Evolutionary conservation across 106 monocot genomes (phyloP).

Genomic region (Xerophyta viscosa): DNA sequence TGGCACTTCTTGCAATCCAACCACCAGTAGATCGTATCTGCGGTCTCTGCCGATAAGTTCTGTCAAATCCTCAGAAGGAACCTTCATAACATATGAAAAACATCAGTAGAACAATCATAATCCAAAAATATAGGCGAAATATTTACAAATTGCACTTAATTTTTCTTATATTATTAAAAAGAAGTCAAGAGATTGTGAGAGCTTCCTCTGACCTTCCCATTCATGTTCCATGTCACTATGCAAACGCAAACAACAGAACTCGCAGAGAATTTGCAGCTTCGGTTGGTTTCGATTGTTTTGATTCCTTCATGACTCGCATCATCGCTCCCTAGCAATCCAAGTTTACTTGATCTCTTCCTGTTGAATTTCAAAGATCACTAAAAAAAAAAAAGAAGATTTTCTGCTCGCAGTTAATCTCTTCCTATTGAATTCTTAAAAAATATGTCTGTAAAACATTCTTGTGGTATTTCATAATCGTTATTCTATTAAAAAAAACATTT

Average conservation of each 20-base stretch:
- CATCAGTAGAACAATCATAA: neutral
- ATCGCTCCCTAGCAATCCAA: constrained; percentile 4
- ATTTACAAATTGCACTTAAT: too few relatives aligned
- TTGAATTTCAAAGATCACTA: too few relatives aligned
- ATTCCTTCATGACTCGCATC: constrained; percentile 27
- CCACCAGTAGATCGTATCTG: constrained; percentile 21
- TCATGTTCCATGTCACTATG: constrained; percentile 57
- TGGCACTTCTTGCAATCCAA: constrained; percentile 36
- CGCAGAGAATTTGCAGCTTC: constrained; percentile 26
- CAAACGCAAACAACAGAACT: constrained; percentile 24
- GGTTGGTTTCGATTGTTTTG: constrained; percentile 22
- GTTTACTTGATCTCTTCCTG: constrained; percentile 9
- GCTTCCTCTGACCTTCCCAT: constrained; percentile 9
- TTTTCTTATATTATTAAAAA: too few relatives aligned
- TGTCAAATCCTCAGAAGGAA: constrained; percentile 16
- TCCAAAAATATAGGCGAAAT: too few relatives aligned
- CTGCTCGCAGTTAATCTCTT: too few relatives aligned
- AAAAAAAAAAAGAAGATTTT: too few relatives aligned
- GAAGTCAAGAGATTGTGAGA: neutral
- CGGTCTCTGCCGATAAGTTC: constrained; percentile 17
- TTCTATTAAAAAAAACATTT: neutral
- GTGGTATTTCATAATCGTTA: too few relatives aligned
- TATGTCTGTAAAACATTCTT: too few relatives aligned
- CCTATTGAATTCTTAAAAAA: too few relatives aligned
- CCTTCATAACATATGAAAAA: constrained; percentile 5